These are phyloP conservation scores for Laetiporus sulphureus DNA, from an alignment of 1,284 basidiomycete species.

Conservation along the genomic window DNA sequence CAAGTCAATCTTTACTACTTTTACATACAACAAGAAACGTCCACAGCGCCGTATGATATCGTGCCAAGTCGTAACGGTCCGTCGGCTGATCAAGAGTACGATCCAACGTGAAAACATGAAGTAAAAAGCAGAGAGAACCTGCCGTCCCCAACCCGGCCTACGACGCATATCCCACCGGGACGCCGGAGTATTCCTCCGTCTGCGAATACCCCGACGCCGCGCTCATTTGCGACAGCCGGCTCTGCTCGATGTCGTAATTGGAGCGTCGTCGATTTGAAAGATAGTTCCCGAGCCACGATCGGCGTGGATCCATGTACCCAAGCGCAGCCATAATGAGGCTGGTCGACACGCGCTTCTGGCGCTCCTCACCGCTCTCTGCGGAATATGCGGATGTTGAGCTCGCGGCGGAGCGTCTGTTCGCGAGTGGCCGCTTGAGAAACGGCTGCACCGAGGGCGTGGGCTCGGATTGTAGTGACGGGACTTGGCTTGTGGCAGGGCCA, in stretches of 20 bases:
- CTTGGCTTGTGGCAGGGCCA: too few species aligned
- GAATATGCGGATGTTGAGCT: constrained; percentile 29
- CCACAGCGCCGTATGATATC: too few species aligned
- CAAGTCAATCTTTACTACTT: too few species aligned
- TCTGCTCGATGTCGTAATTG: constrained; percentile 18
- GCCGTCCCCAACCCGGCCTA: constrained; percentile 11
- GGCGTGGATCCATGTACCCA: constrained; percentile 16
- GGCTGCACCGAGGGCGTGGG: constrained; percentile 8
- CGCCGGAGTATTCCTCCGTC: constrained; percentile 15
- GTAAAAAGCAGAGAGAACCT: background rate
- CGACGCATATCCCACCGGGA: constrained; percentile 16
- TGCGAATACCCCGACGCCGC: constrained; percentile 25
- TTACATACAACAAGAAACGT: too few species aligned
- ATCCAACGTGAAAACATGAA: background rate
- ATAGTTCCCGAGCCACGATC: constrained; percentile 21
- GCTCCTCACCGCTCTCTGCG: constrained; percentile 27
- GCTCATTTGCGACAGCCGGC: constrained; percentile 24
- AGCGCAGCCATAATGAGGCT: constrained; percentile 21
- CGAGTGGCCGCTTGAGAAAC: constrained; percentile 12
- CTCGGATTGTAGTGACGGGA: constrained; percentile 6
- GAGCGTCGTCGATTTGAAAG: constrained; percentile 14
- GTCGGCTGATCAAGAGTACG: constrained; percentile 1
- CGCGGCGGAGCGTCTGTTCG: constrained; percentile 19
- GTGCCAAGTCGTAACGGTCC: constrained; percentile 6
- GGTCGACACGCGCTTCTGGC: constrained; percentile 19